phyloP scores from a whole-genome alignment of 2,329 filamentous ascomycete species.

The Colletotrichum sp. region DNA sequence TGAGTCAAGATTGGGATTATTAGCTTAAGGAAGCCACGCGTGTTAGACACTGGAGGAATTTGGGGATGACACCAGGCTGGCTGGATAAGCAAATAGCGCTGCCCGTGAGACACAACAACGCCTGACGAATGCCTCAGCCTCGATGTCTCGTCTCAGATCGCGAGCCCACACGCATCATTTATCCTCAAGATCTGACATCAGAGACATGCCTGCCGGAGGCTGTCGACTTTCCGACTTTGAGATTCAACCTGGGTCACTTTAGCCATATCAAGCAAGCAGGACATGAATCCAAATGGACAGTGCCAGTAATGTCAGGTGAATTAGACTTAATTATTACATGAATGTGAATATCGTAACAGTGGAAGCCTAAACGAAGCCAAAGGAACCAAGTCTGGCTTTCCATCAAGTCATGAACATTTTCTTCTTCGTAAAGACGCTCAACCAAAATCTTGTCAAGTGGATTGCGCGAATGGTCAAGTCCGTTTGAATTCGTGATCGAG shows the following conservation, averaged over 20 bases:
- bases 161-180: background rate
- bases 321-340: conserved; percentile 19
- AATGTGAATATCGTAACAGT: conserved; percentile 7
- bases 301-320: background rate
- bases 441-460: background rate
- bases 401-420: conserved; percentile 12
- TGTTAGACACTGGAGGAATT: background rate
- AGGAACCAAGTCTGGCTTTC: background rate
- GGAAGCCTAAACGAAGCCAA: background rate
- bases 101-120: background rate
- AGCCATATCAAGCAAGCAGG: background rate
- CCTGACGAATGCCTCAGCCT: background rate
- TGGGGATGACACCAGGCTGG: background rate
- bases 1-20: background rate
- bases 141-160: background rate
- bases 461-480: background rate
- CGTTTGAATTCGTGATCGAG: conserved; percentile 7
- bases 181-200: background rate
- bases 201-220: background rate
- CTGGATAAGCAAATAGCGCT: background rate
- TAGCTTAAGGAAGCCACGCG: background rate
- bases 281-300: background rate
- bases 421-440: background rate
- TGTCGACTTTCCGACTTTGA: background rate
- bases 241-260: fast-evolving